phyloP scores from a whole-genome alignment of 2,329 filamentous ascomycete species.

The Sphaerulina vaccinii region DNA sequence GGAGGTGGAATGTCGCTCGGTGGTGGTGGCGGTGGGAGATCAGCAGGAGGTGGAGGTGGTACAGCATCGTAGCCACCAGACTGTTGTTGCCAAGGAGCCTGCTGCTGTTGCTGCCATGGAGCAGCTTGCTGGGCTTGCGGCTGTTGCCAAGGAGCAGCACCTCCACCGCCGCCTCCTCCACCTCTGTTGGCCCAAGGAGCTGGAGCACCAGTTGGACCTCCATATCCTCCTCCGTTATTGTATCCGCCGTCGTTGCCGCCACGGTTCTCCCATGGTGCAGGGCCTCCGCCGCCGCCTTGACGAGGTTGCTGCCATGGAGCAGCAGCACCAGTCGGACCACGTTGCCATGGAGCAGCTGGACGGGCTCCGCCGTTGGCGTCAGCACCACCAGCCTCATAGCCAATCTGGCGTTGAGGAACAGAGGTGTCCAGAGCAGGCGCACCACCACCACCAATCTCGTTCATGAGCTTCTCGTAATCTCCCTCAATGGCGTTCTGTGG shows the following conservation, averaged over 20 bases:
- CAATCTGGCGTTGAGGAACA: slow-evolving; percentile 74
- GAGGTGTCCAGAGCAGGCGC: slow-evolving; percentile 44
- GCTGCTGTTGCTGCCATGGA: slow-evolving; percentile 18
- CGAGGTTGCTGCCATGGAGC: slow-evolving; percentile 39
- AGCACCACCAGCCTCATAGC: slow-evolving; percentile 70
- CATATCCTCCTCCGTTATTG: slow-evolving; percentile 27
- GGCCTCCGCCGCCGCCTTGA: slow-evolving; percentile 28
- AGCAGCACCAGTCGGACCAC: slow-evolving; percentile 33
- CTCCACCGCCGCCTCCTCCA: slow-evolving; percentile 23
- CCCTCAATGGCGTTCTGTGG: slow-evolving; percentile 73
- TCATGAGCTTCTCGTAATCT: slow-evolving; percentile 98
- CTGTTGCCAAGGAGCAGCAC: slow-evolving; percentile 35
- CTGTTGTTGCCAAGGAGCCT: slow-evolving; percentile 19
- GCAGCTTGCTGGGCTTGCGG: slow-evolving; percentile 25
- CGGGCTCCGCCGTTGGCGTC: slow-evolving; percentile 60
- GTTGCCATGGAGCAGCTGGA: slow-evolving; percentile 33
- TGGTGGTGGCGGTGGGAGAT: slow-evolving; percentile 62
- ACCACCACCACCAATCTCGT: slow-evolving; percentile 75
- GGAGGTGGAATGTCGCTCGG: slow-evolving; percentile 63
- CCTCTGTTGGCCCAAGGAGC: slow-evolving; percentile 24
- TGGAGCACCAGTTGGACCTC: slow-evolving; percentile 23
- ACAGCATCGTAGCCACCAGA: slow-evolving; percentile 31
- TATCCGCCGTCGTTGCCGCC: slow-evolving; percentile 26
- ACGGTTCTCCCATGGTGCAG: slow-evolving; percentile 40
- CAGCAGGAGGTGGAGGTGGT: slow-evolving; percentile 53